A percentile compares a stretch with the other conserved stretches of the same genome.
Conservation (phyloP, 2,329 filamentous ascomycete species). For the Penicillium palitans region DNA sequence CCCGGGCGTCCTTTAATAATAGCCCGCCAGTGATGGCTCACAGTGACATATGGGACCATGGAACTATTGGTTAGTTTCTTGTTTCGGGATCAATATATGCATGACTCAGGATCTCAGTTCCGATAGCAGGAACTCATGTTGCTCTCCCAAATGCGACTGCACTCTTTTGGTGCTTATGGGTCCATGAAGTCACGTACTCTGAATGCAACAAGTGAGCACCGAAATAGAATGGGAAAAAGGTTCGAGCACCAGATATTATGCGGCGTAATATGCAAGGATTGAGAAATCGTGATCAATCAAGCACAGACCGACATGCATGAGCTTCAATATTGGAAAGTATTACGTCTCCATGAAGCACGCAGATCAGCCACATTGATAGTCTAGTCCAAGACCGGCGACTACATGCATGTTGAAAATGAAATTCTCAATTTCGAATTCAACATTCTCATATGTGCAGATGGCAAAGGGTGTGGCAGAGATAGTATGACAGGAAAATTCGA, state of each 20-base stretch:
- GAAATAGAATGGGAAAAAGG: background rate
- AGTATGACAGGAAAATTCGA: slow-evolving; percentile 11
- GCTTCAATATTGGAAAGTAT: background rate
- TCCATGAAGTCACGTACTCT: background rate
- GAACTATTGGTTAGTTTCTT: background rate
- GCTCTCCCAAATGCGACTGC: background rate
- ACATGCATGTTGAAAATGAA: slow-evolving; percentile 9
- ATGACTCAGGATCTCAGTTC: background rate
- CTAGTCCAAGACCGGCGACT: slow-evolving; percentile 2
- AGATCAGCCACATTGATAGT: slow-evolving; percentile 6
- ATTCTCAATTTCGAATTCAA: slow-evolving; percentile 12
- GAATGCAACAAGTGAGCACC: background rate
- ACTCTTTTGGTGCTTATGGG: background rate
- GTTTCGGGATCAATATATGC: background rate
- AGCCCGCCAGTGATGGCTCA: background rate
- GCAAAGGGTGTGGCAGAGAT: slow-evolving; percentile 26
- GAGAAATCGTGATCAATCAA: background rate
- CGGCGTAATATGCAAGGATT: background rate
- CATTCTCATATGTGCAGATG: slow-evolving; percentile 27
- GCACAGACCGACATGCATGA: background rate
- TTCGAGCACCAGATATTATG: background rate
- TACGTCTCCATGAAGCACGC: slow-evolving; percentile 1
- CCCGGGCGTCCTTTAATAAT: background rate
- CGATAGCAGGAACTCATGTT: background rate
- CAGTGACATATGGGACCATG: background rate